These are phyloP conservation scores for Otatea glauca DNA, from an alignment of 176 grass and related monocot species.

Conservation along the genomic window DNA sequence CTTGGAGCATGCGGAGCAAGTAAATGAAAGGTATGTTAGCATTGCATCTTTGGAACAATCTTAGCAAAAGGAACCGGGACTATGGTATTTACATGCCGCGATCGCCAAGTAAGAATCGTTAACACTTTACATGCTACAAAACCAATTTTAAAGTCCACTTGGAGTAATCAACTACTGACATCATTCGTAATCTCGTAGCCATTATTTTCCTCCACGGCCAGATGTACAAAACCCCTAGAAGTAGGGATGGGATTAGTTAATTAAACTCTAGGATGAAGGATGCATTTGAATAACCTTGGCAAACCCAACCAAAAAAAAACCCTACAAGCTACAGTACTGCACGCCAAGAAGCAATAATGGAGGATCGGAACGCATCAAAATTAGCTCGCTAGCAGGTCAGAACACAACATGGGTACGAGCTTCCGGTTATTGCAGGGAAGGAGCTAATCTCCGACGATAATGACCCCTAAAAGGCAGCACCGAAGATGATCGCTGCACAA, in stretches of 20 bases:
- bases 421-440: background rate
- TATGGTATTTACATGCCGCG: background rate
- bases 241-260: background rate
- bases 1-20: background rate
- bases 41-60: background rate
- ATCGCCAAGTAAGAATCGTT: background rate
- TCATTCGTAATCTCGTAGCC: background rate
- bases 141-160: no score
- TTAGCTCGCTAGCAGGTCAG: background rate
- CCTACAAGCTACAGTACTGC: background rate
- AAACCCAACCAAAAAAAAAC: background rate
- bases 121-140: background rate
- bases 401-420: background rate
- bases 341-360: background rate
- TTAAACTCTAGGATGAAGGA: background rate
- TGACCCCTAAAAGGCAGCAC: background rate
- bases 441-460: background rate
- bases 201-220: background rate
- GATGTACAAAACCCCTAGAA: background rate
- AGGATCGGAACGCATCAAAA: no score
- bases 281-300: background rate
- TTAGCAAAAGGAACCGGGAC: background rate
- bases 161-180: background rate
- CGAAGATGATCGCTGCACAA: background rate
- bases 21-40: background rate